These are phyloP conservation scores for Globisporangium paroecandrum DNA, from an alignment of 352 stramenopile genomes.

Conservation along the genomic window DNA sequence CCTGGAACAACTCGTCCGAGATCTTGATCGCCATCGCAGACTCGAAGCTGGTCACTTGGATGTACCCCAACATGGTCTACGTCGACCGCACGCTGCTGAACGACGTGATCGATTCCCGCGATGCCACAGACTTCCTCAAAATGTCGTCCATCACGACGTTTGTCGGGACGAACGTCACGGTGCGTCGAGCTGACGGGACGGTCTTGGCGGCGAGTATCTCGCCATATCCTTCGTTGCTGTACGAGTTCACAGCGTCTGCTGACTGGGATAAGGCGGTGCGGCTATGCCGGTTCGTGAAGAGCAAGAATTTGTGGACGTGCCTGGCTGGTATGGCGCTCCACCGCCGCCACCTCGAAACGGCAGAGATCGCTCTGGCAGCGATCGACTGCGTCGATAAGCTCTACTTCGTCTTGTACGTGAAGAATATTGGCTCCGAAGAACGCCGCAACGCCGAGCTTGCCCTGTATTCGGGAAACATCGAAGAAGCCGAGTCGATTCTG, in stretches of 20 bases:
- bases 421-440: conserved; percentile 79
- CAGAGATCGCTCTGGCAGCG: conserved; percentile 89
- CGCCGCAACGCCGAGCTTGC: conserved; percentile 87
- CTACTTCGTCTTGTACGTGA: conserved; percentile 90
- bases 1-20: conserved; percentile 89
- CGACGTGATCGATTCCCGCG: conserved; percentile 70
- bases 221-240: conserved; percentile 81
- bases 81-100: conserved; percentile 89
- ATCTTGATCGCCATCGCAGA: conserved; percentile 88
- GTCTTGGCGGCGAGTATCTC: conserved; percentile 76
- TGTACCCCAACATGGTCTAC: conserved; percentile 89
- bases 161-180: conserved; percentile 77
- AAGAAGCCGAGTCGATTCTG: conserved; percentile 91
- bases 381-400: conserved; percentile 93
- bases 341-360: conserved; percentile 86
- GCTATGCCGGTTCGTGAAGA: conserved; percentile 91
- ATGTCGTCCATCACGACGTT: conserved; percentile 87
- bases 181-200: conserved; percentile 85
- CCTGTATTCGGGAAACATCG: conserved; percentile 78
- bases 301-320: conserved; percentile 86
- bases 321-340: conserved; percentile 89
- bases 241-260: conserved; percentile 73
- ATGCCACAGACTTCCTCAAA: conserved; percentile 83
- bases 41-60: conserved; percentile 86
- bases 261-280: conserved; percentile 92